Percentiles rank a stretch among this genome's conserved stretches.
Evolutionary conservation across 371 early-diverging fungal species (phyloP).

Genomic region (Mortierella sp.): DNA sequence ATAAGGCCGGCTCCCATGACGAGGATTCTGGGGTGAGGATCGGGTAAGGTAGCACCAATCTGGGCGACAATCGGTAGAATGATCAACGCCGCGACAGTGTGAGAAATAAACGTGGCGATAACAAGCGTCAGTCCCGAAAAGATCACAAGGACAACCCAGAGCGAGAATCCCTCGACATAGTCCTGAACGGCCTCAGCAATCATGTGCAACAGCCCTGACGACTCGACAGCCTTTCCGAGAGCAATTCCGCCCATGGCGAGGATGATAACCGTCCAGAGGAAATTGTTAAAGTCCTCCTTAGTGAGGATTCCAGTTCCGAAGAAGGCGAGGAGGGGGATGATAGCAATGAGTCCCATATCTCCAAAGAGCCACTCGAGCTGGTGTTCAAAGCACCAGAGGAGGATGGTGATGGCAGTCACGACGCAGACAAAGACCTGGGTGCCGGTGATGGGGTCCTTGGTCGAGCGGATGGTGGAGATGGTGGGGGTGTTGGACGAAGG

Average conservation of each 20-base stretch:
- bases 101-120: slow-evolving; percentile 93
- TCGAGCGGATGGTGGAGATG: slow-evolving; percentile 70
- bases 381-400: slow-evolving; percentile 91
- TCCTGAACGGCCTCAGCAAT: slow-evolving; percentile 80
- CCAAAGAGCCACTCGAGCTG: slow-evolving; percentile 82
- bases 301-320: slow-evolving; percentile 90
- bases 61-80: slow-evolving; percentile 86
- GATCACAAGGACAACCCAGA: slow-evolving; percentile 77
- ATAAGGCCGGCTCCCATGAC: slow-evolving; percentile 92
- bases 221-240: slow-evolving; percentile 92
- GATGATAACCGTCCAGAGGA: slow-evolving; percentile 94
- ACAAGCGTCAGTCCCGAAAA: slow-evolving; percentile 80
- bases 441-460: slow-evolving; percentile 69
- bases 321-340: slow-evolving; percentile 93
- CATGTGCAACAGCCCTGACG: slow-evolving; percentile 84
- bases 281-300: slow-evolving; percentile 96
- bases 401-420: slow-evolving; percentile 80
- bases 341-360: slow-evolving; percentile 93
- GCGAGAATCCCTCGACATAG: slow-evolving; percentile 72
- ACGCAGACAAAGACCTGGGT: slow-evolving; percentile 79
- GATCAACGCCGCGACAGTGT: slow-evolving; percentile 94
- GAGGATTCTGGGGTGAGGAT: slow-evolving; percentile 90
- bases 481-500: slow-evolving; percentile 68
- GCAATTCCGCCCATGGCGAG: slow-evolving; percentile 96
- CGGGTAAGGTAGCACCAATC: slow-evolving; percentile 79